Conservation (phyloP, 2,329 filamentous ascomycete species). For the Cordyceps militaris region DNA sequence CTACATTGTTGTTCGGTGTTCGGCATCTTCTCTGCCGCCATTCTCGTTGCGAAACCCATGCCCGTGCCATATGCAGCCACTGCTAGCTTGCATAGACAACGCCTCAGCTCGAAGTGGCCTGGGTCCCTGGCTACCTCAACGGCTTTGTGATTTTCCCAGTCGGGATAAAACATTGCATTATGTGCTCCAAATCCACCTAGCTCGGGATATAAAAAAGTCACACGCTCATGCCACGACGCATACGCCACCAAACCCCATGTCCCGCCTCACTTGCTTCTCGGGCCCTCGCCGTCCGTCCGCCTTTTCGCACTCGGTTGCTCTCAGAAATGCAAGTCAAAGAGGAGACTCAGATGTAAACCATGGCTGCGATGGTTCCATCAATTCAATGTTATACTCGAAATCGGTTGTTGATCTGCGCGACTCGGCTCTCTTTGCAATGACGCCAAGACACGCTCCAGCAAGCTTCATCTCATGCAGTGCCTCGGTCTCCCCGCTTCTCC, state of each 20-base stretch:
- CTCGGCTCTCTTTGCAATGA: not conserved
- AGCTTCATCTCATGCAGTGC: not conserved
- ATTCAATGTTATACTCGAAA: not conserved
- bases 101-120: not conserved
- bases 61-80: slow-evolving; percentile 8
- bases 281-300: not conserved
- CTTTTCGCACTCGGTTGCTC: not conserved
- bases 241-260: not conserved
- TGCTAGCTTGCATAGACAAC: not conserved
- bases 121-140: not conserved
- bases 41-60: not conserved
- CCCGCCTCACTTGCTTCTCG: not conserved
- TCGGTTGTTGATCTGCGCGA: not conserved
- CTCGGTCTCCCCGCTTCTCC: slow-evolving; percentile 6
- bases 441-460: not conserved
- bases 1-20: not conserved
- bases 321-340: not conserved
- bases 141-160: not conserved
- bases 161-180: not conserved
- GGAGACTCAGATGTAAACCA: not conserved
- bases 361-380: not conserved
- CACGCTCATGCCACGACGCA: not conserved
- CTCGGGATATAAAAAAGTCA: not conserved
- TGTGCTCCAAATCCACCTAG: not conserved
- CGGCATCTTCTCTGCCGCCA: not conserved